Evolutionary conservation across 1,139 yeast genomes (phyloP).

Genomic region (Geotrichum cucujoidarum): DNA sequence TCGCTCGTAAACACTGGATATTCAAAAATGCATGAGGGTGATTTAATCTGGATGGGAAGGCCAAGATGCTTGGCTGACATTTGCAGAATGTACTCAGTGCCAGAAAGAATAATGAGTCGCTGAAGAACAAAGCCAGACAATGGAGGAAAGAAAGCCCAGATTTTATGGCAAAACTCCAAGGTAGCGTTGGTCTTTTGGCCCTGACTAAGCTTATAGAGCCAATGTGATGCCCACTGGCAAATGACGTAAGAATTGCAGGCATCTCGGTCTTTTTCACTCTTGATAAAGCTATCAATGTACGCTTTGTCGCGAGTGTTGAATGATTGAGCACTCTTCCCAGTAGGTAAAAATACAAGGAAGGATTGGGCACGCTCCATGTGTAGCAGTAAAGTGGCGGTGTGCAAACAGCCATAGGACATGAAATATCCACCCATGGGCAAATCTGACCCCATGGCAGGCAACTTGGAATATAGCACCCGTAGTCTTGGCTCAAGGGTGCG

Average conservation of each 20-base stretch:
- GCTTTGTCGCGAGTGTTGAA: too few species aligned
- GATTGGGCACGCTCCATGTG: not conserved
- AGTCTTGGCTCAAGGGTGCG: not conserved
- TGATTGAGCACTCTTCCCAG: too few species aligned
- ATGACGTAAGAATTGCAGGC: constrained; percentile 3
- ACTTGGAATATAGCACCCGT: not conserved
- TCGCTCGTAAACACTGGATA: too few species aligned
- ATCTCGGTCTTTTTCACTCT: not conserved
- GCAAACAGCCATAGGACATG: constrained; percentile 8
- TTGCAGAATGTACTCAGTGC: constrained; percentile 5
- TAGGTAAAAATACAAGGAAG: not conserved
- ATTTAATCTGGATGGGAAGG: not conserved
- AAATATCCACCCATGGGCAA: not conserved
- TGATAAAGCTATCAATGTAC: not conserved
- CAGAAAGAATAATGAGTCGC: not conserved
- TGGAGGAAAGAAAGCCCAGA: constrained; percentile 6
- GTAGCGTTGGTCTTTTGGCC: not conserved
- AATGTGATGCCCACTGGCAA: constrained; percentile 9
- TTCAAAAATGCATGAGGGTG: not conserved
- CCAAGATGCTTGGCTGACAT: not conserved
- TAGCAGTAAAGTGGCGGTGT: constrained; percentile 2
- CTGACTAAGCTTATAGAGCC: not conserved
- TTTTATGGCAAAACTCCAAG: not conserved
- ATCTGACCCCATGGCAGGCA: not conserved
- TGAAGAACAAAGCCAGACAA: constrained; percentile 1